Evolutionary conservation across 2,329 filamentous ascomycete genomes (phyloP).

Genomic region (Colletotrichum sp.): DNA sequence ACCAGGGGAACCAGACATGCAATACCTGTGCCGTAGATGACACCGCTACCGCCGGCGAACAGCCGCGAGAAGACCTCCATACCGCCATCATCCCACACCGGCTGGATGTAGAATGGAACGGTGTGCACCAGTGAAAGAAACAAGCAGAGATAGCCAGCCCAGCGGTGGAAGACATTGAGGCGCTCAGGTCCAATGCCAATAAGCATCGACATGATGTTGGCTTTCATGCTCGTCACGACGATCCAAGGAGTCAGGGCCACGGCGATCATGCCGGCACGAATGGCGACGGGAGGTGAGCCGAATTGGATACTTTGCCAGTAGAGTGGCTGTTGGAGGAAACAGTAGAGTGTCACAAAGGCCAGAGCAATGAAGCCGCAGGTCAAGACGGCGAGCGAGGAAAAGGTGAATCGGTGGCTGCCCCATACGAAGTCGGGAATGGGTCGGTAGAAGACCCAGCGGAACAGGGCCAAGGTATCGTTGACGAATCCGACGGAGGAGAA

Average conservation of each 20-base stretch:
- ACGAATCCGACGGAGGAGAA: conserved; percentile 76
- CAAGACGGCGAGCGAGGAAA: conserved; percentile 79
- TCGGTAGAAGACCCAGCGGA: conserved; percentile 88
- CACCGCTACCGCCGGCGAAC: conserved; percentile 67
- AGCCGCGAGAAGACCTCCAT: conserved; percentile 73
- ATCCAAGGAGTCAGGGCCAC: conserved; percentile 95
- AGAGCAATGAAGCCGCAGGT: conserved; percentile 71
- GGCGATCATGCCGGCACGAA: conserved; percentile 89
- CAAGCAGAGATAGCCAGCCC: conserved; percentile 86
- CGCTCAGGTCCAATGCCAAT: conserved; percentile 93
- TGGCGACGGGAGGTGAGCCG: conserved; percentile 86
- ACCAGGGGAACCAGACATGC: conserved; percentile 81
- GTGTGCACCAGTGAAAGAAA: conserved; percentile 85
- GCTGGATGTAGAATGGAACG: conserved; percentile 88
- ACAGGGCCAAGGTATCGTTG: conserved; percentile 82
- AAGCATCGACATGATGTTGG: conserved; percentile 81
- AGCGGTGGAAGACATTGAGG: conserved; percentile 91
- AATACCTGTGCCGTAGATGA: conserved; percentile 85
- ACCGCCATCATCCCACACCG: conserved; percentile 82
- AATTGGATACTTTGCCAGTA: conserved; percentile 88
- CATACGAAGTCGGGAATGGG: conserved; percentile 78
- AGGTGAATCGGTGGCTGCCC: conserved; percentile 73
- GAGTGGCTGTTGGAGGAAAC: conserved; percentile 85
- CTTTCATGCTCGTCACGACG: conserved; percentile 86
- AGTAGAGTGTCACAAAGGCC: conserved; percentile 78